Evolutionary conservation across 2,329 filamentous ascomycete genomes (phyloP).

Genomic region (Lasiodiplodia citricola): DNA sequence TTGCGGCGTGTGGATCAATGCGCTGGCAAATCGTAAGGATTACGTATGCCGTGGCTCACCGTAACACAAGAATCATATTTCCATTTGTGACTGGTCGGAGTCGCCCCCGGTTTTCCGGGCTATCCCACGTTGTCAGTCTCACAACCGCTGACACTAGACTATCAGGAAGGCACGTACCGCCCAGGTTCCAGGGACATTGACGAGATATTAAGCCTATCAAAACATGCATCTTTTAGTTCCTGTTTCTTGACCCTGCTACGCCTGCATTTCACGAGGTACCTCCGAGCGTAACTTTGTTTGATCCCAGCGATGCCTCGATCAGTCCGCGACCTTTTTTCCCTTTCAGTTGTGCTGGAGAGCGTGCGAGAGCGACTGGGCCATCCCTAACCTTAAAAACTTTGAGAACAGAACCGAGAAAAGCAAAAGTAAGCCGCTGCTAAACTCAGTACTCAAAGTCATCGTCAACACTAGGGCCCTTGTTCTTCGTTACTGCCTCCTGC

Average conservation of each 20-base stretch:
- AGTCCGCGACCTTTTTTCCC: neutral
- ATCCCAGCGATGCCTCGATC: neutral
- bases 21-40: neutral
- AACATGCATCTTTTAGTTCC: neutral
- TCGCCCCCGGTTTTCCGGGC: neutral
- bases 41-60: neutral
- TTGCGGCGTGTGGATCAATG: neutral
- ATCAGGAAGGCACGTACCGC: too few species aligned
- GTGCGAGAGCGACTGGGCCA: neutral
- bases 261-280: neutral
- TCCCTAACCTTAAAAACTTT: neutral
- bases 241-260: neutral
- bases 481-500: conserved; percentile 89
- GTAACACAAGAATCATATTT: neutral
- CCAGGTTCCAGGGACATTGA: neutral
- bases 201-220: neutral
- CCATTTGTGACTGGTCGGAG: neutral
- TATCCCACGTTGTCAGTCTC: neutral
- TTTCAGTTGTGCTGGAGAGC: neutral
- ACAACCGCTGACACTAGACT: neutral
- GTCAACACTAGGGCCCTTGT: conserved; percentile 84
- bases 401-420: neutral
- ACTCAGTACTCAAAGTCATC: conserved; percentile 94
- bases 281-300: neutral
- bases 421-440: neutral